phyloP scores from a whole-genome alignment of 495 filamentous ascomycete genomes.

The Daldinia vernicosa region DNA sequence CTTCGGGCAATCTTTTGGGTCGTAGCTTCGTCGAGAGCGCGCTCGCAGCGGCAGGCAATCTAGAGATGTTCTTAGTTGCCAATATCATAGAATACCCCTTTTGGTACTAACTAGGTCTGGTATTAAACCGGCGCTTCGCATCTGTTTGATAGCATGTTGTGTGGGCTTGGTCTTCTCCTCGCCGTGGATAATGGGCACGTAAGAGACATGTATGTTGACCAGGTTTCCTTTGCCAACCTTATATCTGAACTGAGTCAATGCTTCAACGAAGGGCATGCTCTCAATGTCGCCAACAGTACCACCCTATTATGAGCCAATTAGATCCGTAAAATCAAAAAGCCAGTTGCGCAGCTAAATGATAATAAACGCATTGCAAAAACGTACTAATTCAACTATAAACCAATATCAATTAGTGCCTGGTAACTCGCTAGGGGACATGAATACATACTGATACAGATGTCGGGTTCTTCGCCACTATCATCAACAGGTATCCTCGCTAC shows the following conservation, averaged over 20 bases:
- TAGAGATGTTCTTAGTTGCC: conserved; percentile 35
- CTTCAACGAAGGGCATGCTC: conserved; percentile 88
- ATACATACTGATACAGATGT: conserved; percentile 80
- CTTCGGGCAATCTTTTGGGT: conserved; percentile 87
- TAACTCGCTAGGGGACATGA: conserved; percentile 9
- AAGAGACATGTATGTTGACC: conserved; percentile 83
- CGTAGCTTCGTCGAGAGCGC: conserved; percentile 73
- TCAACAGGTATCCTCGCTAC: conserved; percentile 90
- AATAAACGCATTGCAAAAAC: conserved; percentile 12
- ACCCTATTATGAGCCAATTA: conserved; percentile 28
- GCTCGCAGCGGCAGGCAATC: conserved; percentile 92
- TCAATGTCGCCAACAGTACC: conserved; percentile 79
- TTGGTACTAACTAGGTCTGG: conserved; percentile 74
- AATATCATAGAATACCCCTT: neutral
- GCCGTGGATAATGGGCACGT: conserved; percentile 75
- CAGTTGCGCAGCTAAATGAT: conserved; percentile 2
- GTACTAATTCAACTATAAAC: conserved; percentile 48
- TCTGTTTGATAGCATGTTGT: conserved; percentile 84
- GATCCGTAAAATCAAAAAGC: neutral
- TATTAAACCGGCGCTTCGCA: conserved; percentile 80
- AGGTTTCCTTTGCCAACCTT: conserved; percentile 82
- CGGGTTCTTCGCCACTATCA: conserved; percentile 79
- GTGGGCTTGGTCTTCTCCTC: conserved; percentile 99
- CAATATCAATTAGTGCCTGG: conserved; percentile 23
- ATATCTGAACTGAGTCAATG: conserved; percentile 77